Evolutionary conservation across 225 moss, liverwort and hornwort species (phyloP).

Genomic region (Anthoceros angustus): DNA sequence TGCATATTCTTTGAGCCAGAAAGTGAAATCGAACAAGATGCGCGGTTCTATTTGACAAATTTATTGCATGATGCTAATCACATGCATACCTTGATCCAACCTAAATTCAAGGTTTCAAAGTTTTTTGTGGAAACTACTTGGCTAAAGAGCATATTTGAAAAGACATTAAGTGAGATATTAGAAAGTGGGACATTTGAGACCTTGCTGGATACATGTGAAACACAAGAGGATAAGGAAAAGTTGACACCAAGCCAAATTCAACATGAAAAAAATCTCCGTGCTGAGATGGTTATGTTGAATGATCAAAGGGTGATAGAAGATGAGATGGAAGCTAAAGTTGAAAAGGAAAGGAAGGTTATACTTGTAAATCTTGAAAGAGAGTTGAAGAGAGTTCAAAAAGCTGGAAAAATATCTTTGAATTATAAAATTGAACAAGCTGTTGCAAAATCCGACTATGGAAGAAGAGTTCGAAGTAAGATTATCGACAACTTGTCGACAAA

Average conservation of each 20-base stretch:
- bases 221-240: not conserved
- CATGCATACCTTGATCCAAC: not conserved
- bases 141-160: not conserved
- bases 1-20: not conserved
- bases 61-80: not conserved
- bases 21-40: not conserved
- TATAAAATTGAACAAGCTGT: not conserved
- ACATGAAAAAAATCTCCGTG: not conserved
- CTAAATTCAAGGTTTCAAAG: not conserved
- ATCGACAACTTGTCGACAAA: not conserved
- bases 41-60: not conserved
- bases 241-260: not conserved
- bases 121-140: not conserved
- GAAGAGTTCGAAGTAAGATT: not conserved
- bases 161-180: not conserved
- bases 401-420: not conserved
- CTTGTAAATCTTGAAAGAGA: not conserved
- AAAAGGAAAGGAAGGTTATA: not conserved
- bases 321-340: not conserved
- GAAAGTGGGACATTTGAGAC: constrained; percentile 2
- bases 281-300: not conserved
- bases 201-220: not conserved
- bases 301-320: not conserved
- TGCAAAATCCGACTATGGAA: not conserved
- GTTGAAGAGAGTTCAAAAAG: not conserved